phyloP scores from a whole-genome alignment of 148 eudicot genomes.

The Silene conica region DNA sequence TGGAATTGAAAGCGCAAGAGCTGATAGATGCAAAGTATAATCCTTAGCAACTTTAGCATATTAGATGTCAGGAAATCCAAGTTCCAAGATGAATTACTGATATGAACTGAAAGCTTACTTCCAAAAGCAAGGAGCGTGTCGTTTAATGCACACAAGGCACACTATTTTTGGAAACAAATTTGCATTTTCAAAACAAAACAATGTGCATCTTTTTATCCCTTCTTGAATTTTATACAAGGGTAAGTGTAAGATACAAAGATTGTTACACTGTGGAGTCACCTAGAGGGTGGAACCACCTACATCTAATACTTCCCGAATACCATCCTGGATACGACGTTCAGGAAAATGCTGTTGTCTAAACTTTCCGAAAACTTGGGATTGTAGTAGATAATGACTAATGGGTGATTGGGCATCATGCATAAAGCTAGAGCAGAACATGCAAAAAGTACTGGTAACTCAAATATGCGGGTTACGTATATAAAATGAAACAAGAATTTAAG shows the following conservation, averaged over 20 bases:
- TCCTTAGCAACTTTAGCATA: not conserved
- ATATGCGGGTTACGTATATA: not conserved
- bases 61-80: too few relatives aligned
- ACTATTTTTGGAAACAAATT: too few relatives aligned
- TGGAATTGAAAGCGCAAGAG: not conserved
- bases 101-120: not conserved
- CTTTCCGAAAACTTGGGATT: not conserved
- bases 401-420: not conserved
- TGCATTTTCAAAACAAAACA: too few relatives aligned
- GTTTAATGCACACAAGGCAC: too few relatives aligned
- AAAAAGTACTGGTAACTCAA: not conserved
- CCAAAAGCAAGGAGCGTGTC: too few relatives aligned
- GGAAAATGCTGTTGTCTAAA: not conserved
- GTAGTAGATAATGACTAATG: not conserved
- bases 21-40: conserved; percentile 1
- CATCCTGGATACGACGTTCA: not conserved
- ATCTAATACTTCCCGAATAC: not conserved
- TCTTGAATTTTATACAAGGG: too few relatives aligned
- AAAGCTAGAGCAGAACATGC: not conserved
- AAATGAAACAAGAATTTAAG: not conserved
- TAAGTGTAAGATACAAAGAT: too few relatives aligned
- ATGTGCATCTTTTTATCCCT: too few relatives aligned
- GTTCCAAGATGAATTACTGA: not conserved
- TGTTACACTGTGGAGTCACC: not conserved
- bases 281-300: not conserved